Evolutionary conservation across 345 rosid genomes (phyloP).

Genomic region (Xanthoceras sorbifolium): DNA sequence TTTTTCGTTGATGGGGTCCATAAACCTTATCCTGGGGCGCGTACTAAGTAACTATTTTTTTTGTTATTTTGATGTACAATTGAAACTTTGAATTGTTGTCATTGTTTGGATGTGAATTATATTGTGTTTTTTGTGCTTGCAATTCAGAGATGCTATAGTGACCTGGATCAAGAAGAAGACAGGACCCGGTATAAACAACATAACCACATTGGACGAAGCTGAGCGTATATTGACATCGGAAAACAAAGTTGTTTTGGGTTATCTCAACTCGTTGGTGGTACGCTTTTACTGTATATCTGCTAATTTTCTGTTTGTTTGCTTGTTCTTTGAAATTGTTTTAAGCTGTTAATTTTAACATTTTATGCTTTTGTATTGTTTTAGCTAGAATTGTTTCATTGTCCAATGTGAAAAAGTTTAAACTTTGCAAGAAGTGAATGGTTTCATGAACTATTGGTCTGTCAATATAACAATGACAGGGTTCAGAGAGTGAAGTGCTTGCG

Average conservation of each 20-base stretch:
- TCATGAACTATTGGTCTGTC: background rate
- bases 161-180: constrained; percentile 96
- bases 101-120: background rate
- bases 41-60: constrained; percentile 65
- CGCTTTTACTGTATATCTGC: constrained; percentile 15
- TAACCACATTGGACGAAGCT: constrained; percentile 86
- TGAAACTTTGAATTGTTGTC: background rate
- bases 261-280: constrained; percentile 88
- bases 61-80: background rate
- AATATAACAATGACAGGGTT: constrained; percentile 49
- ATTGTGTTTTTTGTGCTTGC: background rate
- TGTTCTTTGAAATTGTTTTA: background rate
- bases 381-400: background rate
- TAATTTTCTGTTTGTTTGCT: constrained; percentile 4
- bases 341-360: background rate
- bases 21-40: constrained; percentile 75
- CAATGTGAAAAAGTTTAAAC: background rate
- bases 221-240: constrained; percentile 78
- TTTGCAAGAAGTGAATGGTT: background rate
- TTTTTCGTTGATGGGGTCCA: constrained; percentile 90
- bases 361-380: background rate
- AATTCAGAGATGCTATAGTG: constrained; percentile 77
- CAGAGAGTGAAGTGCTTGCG: constrained; percentile 75
- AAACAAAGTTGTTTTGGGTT: constrained; percentile 78
- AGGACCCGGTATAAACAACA: constrained; percentile 78